Evolutionary conservation across 2,329 filamentous ascomycete genomes (phyloP), one percentile per base, ranked within the genome.

Genomic region (Colletotrichum sp.): DNA sequence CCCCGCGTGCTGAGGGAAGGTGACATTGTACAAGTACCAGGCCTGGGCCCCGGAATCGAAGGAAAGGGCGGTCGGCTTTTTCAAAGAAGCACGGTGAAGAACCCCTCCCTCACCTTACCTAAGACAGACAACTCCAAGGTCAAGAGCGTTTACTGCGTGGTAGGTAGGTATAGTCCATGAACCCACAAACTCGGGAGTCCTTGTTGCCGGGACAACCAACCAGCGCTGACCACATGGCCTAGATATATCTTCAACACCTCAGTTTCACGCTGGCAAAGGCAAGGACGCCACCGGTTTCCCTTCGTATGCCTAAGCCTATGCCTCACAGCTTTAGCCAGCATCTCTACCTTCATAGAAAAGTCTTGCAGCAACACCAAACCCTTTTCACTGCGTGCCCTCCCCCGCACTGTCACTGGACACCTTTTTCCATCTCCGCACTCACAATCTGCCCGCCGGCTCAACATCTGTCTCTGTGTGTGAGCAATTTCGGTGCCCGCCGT

Each of bases 151-250:
- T 36, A 36, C 34, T 36, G 34, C 34, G 15, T 34, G 32, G 32
- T 48, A 48, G 44, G 44, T 22, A 22, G 36, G 66, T 24, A 70
- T 63, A 39, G 55, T 70, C 60, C 66, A 26, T 32, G 36, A 63
- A 70, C 24, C 66, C 36, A 70, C 57, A 68, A 55, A 16, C 28
- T 32, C 32, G 34, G 67, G 44, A 73, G 59, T 52, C 71, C 69
- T 60, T 22, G 74, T 76, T 76, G 74, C 74, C 71, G 62, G n/a
- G 74, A 76, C 74, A 76, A 76, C 74, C 65, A 74, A 73, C 71
- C 44, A 74, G 44, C 39, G 44, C 59, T 36, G 28, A 74, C 72
- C 71, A 76, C 73, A 76, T 74, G 70, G 64, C 65, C 34, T 30
- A 74, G 70, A 62, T 74, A 76, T 74, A 74, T 68, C 64, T 39